Conservation (phyloP, 2,329 filamentous ascomycete species). For the Penicillium psychrosexuale region DNA sequence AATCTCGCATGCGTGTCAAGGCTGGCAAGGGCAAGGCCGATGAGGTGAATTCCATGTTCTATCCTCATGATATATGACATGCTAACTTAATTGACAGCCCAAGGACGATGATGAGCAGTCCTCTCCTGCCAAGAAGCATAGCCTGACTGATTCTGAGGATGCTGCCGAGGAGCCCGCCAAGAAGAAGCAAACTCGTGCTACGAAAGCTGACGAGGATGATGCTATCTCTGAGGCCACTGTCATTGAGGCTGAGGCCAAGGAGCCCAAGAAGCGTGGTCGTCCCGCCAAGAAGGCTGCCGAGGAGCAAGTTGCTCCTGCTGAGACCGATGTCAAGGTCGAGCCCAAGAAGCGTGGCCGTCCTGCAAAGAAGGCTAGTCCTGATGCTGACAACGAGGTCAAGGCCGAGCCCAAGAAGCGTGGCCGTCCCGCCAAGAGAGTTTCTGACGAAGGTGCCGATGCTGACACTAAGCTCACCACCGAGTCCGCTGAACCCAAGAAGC, state of each 20-base stretch:
- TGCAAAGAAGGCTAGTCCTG: background rate
- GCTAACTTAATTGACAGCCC: background rate
- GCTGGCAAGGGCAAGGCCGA: slow-evolving; percentile 1
- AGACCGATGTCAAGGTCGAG: background rate
- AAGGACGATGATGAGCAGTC: slow-evolving; percentile 6
- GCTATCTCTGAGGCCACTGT: slow-evolving; percentile 14
- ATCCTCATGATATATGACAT: background rate
- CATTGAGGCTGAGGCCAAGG: slow-evolving; percentile 15
- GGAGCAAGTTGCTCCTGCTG: background rate
- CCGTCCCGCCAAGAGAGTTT: background rate
- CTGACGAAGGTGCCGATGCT: background rate
- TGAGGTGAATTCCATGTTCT: background rate
- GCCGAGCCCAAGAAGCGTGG: background rate
- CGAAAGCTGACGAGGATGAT: slow-evolving; percentile 13
- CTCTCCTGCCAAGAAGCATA: slow-evolving; percentile 1
- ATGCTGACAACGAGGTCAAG: background rate
- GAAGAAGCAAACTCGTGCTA: slow-evolving; percentile 7
- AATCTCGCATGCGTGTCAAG: slow-evolving; percentile 58
- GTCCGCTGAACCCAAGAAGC: background rate
- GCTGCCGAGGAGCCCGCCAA: slow-evolving; percentile 15
- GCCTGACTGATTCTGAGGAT: background rate
- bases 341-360: slow-evolving; percentile 5
- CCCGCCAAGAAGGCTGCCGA: background rate
- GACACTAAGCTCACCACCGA: background rate
- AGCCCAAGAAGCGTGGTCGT: slow-evolving; percentile 28